Percentiles rank a stretch among this genome's conserved stretches.
phyloP scores from a whole-genome alignment of 352 stramenopile species.

The Pythium brassicae region DNA sequence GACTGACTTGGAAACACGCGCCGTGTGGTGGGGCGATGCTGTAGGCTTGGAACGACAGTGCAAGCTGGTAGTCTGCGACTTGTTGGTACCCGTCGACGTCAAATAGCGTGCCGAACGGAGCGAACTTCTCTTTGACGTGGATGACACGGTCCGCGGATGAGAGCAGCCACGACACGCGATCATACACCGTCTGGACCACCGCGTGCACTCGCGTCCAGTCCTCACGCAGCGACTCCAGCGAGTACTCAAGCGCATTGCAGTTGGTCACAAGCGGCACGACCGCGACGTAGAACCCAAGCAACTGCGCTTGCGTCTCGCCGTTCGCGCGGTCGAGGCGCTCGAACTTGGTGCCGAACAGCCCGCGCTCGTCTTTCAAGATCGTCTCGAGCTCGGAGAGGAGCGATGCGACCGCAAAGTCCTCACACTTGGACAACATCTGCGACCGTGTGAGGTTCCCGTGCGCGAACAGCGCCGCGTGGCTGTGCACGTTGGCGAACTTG shows the following conservation, averaged over 20 bases:
- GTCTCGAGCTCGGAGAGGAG: constrained; percentile 46
- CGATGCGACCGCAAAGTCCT: constrained; percentile 35
- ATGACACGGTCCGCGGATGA: constrained; percentile 21
- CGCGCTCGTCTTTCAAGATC: constrained; percentile 33
- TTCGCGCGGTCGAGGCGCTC: constrained; percentile 20
- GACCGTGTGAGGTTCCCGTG: constrained; percentile 24
- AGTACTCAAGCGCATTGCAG: constrained; percentile 51
- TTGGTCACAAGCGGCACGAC: constrained; percentile 37
- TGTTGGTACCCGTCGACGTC: constrained; percentile 12
- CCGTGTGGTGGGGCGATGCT: constrained; percentile 27
- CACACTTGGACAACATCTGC: constrained; percentile 45
- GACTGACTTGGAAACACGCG: constrained; percentile 22
- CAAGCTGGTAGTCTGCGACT: constrained; percentile 12
- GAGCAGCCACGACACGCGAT: constrained; percentile 27
- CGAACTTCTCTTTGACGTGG: constrained; percentile 27
- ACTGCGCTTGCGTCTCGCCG: constrained; percentile 21
- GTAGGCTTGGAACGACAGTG: constrained; percentile 35
- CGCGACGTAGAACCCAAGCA: constrained; percentile 44
- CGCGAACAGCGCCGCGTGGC: constrained; percentile 26
- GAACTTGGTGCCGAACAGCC: constrained; percentile 30
- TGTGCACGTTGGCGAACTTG: constrained; percentile 34
- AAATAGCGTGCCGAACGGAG: constrained; percentile 27
- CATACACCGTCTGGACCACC: constrained; percentile 17
- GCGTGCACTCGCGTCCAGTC: constrained; percentile 25
- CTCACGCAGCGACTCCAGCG: constrained; percentile 26